These are phyloP conservation scores for Pseudogymnoascus sp. DNA, from an alignment of 2,329 filamentous ascomycete genomes.

Conservation along the genomic window DNA sequence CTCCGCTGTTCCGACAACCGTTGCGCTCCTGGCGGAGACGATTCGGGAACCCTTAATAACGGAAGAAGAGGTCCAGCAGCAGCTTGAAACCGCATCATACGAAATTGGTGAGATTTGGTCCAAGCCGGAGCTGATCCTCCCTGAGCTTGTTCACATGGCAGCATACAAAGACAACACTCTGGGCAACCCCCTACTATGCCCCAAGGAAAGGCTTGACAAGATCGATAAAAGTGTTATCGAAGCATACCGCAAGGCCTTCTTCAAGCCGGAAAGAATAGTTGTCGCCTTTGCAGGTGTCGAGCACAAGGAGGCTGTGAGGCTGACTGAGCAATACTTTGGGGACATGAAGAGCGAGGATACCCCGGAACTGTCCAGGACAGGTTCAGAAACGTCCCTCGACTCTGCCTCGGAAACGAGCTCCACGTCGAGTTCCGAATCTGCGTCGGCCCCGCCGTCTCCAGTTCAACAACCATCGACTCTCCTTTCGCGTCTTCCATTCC, in stretches of 20 bases:
- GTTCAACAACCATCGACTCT: slow-evolving; percentile 53
- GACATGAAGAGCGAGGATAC: slow-evolving; percentile 62
- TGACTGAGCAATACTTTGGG: slow-evolving; percentile 82
- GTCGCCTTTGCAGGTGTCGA: slow-evolving; percentile 90
- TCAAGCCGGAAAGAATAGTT: slow-evolving; percentile 82
- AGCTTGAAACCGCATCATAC: slow-evolving; percentile 86
- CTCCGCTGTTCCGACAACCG: slow-evolving; percentile 72
- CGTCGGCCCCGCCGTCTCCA: slow-evolving; percentile 32
- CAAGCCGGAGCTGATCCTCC: slow-evolving; percentile 91
- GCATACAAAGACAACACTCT: slow-evolving; percentile 95
- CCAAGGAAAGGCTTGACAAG: slow-evolving; percentile 65
- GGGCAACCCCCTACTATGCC: slow-evolving; percentile 87
- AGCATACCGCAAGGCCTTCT: slow-evolving; percentile 76
- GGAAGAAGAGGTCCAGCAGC: slow-evolving; percentile 75
- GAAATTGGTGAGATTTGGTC: slow-evolving; percentile 97
- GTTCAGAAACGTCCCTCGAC: slow-evolving; percentile 49
- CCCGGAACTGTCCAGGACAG: slow-evolving; percentile 44
- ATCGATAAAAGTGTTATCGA: slow-evolving; percentile 70
- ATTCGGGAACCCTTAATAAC: slow-evolving; percentile 80
- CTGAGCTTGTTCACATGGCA: slow-evolving; percentile 89
- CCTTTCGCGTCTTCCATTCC: slow-evolving; percentile 77
- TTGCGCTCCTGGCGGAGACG: slow-evolving; percentile 83
- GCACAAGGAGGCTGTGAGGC: slow-evolving; percentile 67
- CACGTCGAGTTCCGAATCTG: slow-evolving; percentile 27
- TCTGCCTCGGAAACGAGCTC: slow-evolving; percentile 31